Evolutionary conservation across 2,329 filamentous ascomycete genomes (phyloP), one percentile per base, ranked within the genome.

Genomic region (Pyricularia sp.): DNA sequence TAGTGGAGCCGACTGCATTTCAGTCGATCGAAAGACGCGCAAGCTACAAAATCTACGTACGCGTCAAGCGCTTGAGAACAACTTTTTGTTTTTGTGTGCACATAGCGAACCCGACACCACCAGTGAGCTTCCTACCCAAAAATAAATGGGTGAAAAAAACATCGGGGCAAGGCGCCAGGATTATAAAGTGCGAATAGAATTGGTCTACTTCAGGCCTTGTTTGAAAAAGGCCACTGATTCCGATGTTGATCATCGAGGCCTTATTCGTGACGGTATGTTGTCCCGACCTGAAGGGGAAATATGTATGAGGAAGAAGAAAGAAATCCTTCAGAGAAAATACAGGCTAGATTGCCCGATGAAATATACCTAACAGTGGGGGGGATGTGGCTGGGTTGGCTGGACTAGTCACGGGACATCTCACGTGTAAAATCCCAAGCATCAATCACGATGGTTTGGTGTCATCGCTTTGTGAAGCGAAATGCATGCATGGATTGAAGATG

Each of bases 71-170:
- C 3, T 35, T 10, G 4, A n/a, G 31, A n/a, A 19, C 2, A 13
- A 22, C 6, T 10, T 16, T 22, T 22, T 44, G 28, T 16, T 35
- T 81, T 81, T 85, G 81, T 85, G 74, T 78, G 82, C 82, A 75
- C 82, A 82, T 82, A 85, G 83, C 83, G 83, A 85, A 85, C 82
- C 83, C 78, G 77, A 75, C 74, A 77, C 53, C 53, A 57, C 53
- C 53, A 24, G 53, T 57, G 53, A 57, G 53, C 53, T 24, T 26
- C 78, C 12, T 35, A 78, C 79, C 78, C 79, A 76, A 16, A 31
- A 60, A 26, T 68, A 70, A 35, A 35, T 35, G 33, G 33, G 33
- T 3, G 13, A 12, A 16, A 33, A 70, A 71, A 72, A 26, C 2
- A 26, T 72, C 66, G 73, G 78, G 79, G 76, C 77, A 64, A 64